Evolutionary conservation across 1,284 basidiomycete species (phyloP).

Genomic region (Entoloma clypeatum): DNA sequence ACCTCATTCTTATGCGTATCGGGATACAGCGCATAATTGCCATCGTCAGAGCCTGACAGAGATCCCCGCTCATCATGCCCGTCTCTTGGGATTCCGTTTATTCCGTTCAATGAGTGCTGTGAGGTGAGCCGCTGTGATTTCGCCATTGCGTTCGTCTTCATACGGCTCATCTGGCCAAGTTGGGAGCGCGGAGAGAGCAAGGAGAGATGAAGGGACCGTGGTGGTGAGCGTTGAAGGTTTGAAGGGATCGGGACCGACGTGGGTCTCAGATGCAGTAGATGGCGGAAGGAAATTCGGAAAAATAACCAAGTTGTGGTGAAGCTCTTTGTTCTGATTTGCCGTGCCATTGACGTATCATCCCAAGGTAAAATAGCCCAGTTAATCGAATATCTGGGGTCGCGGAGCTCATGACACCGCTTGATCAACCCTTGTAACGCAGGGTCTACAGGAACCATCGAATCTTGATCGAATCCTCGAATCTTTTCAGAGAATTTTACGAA

Average conservation of each 20-base stretch:
- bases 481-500: constrained; percentile 32
- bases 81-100: constrained; percentile 22
- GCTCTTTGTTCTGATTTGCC: constrained; percentile 36
- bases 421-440: constrained; percentile 37
- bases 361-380: constrained; percentile 37
- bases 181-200: constrained; percentile 20
- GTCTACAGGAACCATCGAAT: constrained; percentile 39
- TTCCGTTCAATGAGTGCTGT: constrained; percentile 20
- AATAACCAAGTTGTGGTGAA: constrained; percentile 31
- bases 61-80: constrained; percentile 41
- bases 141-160: constrained; percentile 21
- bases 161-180: constrained; percentile 28
- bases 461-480: constrained; percentile 34
- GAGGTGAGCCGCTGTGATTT: constrained; percentile 18
- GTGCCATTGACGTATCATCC: constrained; percentile 41
- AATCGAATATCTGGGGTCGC: constrained; percentile 37
- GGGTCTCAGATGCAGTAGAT: constrained; percentile 43
- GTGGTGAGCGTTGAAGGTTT: constrained; percentile 24
- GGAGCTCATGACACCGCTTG: constrained; percentile 37
- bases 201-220: constrained; percentile 25
- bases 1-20: constrained; percentile 37
- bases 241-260: constrained; percentile 38
- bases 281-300: constrained; percentile 41
- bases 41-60: constrained; percentile 49
- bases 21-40: constrained; percentile 32